Base-by-base conservation (phyloP, 352 stramenopile genomes). In the Albugo candida region DNA sequence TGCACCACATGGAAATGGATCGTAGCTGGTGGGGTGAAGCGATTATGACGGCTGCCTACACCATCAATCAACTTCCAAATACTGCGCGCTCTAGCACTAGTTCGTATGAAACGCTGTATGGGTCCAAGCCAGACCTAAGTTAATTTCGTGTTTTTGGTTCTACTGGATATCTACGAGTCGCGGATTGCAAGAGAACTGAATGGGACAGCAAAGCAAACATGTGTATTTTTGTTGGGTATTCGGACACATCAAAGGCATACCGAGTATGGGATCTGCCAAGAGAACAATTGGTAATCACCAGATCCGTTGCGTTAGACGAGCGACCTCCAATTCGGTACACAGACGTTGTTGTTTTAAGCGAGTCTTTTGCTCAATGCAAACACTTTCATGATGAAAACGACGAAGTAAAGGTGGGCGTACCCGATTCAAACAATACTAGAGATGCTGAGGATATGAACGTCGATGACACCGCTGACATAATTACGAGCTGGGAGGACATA, bases 21-120 rank as follows among this genome's bases (percentile, higher is more conserved):
- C 40, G 43, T 45, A 13, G 27, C 17, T 52, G 55, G 50, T 55
- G 55, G 55, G 50, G 21, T 17, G 55, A 51, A 16, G 55, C 42
- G 6, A 14, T 61, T 35, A 53, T 48, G 20, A 58, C 55, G n/a
- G 50, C 50, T 19, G 50, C 36, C 0, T 52, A 61, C 34, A 11
- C 48, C 10, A 13, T 48, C 2, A 61, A 61, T 24, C 35, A 45
- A 10, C 27, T 61, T 11, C 46, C 48, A 14, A 59, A 43, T 8
- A 43, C 17, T 10, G 38, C 19, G 17, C 45, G 50, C 0, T 31
- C 2, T 13, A 34, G 47, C 13, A 13, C 13, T 6, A 51, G 17
- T 0, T 44, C 49, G 2, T 59, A 46, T 21, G 46, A 60, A 45
- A 6, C 36, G 2, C 36, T 59, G 1, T 19, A 20, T 17, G 41